Conservation (phyloP, 2,329 filamentous ascomycete genomes). For the Colletotrichum sp. region DNA sequence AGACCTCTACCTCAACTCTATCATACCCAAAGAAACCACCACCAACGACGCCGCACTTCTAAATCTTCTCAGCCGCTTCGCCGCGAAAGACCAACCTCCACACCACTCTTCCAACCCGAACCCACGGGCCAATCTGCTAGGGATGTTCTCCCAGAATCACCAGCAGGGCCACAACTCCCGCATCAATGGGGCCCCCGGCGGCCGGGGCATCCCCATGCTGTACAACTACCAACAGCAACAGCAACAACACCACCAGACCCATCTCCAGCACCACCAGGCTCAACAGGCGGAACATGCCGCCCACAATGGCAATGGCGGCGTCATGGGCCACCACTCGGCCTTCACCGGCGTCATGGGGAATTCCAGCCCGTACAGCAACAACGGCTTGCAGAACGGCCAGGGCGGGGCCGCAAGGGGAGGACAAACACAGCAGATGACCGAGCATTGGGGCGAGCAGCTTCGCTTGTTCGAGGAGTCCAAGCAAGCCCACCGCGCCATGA, state of each 20-base stretch:
- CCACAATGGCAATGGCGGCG: constrained; percentile 58
- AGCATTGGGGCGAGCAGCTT: constrained; percentile 89
- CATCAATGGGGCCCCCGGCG: constrained; percentile 72
- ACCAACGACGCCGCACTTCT: constrained; percentile 45
- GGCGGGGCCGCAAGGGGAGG: constrained; percentile 49
- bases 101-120: constrained; percentile 26
- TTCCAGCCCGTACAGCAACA: constrained; percentile 63
- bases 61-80: constrained; percentile 37
- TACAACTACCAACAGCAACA: constrained; percentile 72
- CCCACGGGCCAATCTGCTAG: constrained; percentile 31
- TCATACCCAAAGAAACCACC: constrained; percentile 44
- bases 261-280: constrained; percentile 67
- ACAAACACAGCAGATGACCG: constrained; percentile 59
- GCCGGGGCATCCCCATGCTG: constrained; percentile 66
- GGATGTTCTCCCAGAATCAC: constrained; percentile 77
- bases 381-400: constrained; percentile 63
- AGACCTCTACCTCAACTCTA: constrained; percentile 58
- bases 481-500: constrained; percentile 74
- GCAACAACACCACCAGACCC: constrained; percentile 66
- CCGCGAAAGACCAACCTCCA: constrained; percentile 30
- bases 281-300: constrained; percentile 64
- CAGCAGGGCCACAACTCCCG: constrained; percentile 78
- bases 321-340: constrained; percentile 63
- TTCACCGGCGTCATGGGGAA: constrained; percentile 69
- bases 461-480: constrained; percentile 79